Conservation (phyloP, 1,284 basidiomycete genomes). For the Thecaphora frezii region DNA sequence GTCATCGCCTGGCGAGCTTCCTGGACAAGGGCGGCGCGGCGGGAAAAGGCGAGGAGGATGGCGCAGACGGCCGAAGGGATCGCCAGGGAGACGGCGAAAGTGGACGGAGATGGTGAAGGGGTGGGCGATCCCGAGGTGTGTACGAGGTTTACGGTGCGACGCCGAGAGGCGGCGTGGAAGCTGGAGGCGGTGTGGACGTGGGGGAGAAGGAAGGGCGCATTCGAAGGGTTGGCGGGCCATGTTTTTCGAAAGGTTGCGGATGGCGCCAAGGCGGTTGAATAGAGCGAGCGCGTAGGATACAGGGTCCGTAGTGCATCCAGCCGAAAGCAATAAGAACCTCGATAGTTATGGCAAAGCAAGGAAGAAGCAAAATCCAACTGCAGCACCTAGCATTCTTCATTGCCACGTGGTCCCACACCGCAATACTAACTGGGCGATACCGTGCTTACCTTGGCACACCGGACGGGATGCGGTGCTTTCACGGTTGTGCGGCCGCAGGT, state of each 20-base stretch:
- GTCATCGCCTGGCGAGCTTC: background rate
- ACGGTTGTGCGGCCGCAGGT: conserved; percentile 61
- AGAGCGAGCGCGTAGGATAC: too few relatives aligned
- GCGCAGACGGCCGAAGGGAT: background rate
- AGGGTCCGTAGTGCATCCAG: too few relatives aligned
- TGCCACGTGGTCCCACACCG: conserved; percentile 75
- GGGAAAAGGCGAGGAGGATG: background rate
- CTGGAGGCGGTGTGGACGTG: conserved; percentile 9
- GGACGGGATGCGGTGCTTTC: conserved; percentile 79
- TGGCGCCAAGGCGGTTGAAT: too few relatives aligned
- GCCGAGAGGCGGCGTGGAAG: background rate
- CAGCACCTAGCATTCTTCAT: too few relatives aligned
- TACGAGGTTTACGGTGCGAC: background rate
- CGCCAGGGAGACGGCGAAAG: background rate
- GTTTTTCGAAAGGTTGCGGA: background rate
- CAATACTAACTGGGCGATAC: conserved; percentile 80
- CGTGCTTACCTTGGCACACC: conserved; percentile 78
- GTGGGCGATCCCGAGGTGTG: too few relatives aligned
- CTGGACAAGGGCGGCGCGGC: background rate
- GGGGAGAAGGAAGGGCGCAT: conserved; percentile 15
- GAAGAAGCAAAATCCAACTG: too few relatives aligned
- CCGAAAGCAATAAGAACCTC: too few relatives aligned
- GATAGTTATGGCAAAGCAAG: too few relatives aligned
- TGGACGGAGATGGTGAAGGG: background rate
- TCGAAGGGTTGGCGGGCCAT: conserved; percentile 12